Evolutionary conservation across 345 rosid species (phyloP).

Genomic region (Barbarea vulgaris): DNA sequence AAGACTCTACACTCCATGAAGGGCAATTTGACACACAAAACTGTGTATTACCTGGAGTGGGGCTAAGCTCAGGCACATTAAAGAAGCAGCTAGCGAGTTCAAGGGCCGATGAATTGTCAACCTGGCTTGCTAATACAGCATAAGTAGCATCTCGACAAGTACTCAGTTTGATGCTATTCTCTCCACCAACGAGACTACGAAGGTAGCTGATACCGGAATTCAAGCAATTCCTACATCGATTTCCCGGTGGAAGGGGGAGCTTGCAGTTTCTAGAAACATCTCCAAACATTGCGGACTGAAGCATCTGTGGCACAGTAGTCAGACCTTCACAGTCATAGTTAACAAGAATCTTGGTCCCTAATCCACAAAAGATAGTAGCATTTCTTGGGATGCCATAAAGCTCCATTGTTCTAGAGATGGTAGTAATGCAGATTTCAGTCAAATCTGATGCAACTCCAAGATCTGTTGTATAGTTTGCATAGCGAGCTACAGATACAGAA

Average conservation of each 20-base stretch:
- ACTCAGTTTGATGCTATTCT: conserved; percentile 66
- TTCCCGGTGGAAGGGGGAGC: conserved; percentile 56
- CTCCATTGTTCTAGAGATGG: conserved; percentile 73
- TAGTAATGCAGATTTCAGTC: conserved; percentile 54
- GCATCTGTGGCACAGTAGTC: conserved; percentile 75
- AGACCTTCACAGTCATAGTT: conserved; percentile 71
- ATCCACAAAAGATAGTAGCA: conserved; percentile 78
- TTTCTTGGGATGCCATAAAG: conserved; percentile 79
- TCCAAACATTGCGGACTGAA: conserved; percentile 62
- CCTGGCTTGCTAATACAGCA: conserved; percentile 73
- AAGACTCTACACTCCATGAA: conserved; percentile 12
- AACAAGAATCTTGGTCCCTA: conserved; percentile 85
- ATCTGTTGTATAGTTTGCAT: conserved; percentile 67
- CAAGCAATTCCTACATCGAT: conserved; percentile 69
- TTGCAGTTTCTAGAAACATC: conserved; percentile 68
- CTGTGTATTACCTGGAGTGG: conserved; percentile 51
- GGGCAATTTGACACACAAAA: not conserved
- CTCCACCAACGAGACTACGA: conserved; percentile 59
- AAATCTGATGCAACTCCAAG: conserved; percentile 67
- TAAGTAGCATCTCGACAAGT: conserved; percentile 93
- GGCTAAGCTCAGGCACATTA: conserved; percentile 67
- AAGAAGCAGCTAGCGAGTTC: conserved; percentile 86
- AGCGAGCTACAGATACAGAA: conserved; percentile 73
- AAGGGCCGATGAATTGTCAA: conserved; percentile 60
- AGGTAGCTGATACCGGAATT: conserved; percentile 77